Percentiles rank a stretch among this genome's conserved stretches.
Conservation (phyloP, 306 rosid genomes). For the Dalbergia cultrata region DNA sequence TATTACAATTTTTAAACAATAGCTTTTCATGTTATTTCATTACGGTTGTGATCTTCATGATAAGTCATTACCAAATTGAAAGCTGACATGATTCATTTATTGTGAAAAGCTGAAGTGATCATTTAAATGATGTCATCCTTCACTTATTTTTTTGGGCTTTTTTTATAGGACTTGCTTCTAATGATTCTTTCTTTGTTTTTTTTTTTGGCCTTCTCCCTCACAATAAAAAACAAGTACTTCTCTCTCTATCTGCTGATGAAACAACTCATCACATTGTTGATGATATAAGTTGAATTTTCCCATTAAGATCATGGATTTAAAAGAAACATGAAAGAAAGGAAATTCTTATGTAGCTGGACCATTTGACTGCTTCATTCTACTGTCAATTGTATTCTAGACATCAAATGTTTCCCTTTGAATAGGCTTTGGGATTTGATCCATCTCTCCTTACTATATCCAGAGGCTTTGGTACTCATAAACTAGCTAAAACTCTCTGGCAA, state of each 20-base stretch:
- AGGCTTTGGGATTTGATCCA: not conserved
- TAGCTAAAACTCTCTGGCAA: no score
- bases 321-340: not conserved
- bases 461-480: no score
- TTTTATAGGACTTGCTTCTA: constrained; percentile 30
- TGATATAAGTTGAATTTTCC: not conserved
- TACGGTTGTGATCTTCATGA: not conserved
- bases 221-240: not conserved
- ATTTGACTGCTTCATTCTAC: constrained; percentile 1
- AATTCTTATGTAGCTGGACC: not conserved
- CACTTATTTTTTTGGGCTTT: not conserved
- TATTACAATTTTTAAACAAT: constrained; percentile 2
- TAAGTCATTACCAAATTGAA: constrained; percentile 17
- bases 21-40: constrained; percentile 19
- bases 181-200: not conserved
- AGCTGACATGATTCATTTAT: constrained; percentile 16
- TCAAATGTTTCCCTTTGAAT: constrained; percentile 14
- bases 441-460: no score
- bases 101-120: constrained; percentile 15
- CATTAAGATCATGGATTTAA: constrained; percentile 15
- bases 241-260: not conserved
- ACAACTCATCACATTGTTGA: not conserved
- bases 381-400: not conserved
- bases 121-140: constrained; percentile 28
- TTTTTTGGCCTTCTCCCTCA: no score